Base-by-base conservation (phyloP, 805 yeast species). In the Ogataea kodamae region DNA sequence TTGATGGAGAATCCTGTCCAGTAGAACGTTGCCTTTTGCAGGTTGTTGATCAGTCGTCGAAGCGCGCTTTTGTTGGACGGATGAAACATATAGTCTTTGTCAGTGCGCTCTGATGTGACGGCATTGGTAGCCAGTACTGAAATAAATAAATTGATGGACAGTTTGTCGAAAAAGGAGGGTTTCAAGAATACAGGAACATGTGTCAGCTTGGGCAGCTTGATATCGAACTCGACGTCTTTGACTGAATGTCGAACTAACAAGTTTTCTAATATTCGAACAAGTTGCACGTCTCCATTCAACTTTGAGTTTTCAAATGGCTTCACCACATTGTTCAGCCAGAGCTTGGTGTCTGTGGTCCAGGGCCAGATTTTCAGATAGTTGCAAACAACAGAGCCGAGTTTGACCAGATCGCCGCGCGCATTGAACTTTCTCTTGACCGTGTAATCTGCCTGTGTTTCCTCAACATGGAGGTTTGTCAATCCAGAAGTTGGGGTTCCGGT, bases 401-500 rank as follows among this genome's bases (percentile, higher is more conserved):
- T 71, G 7, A 49, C 33, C 29, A 80, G 50, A 50, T 80, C 88
- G 20, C 70, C 74, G 24, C 58, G 59, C 5, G 73, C 74, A 46
- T 70, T 68, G 50, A 75, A 78, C 16, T 56, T 62, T 33, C 65
- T 65, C 40, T 68, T 72, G 3, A 78, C 68, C 0, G 67, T 60
- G 46, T 76, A 76, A 18, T 55, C 60, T 19, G 46, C 50, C 8
- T 45, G 37, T 10, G 55, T 61, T 32, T 59, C 56, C 34, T 57
- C 61, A 41, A 78, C 69, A 42, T 75, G 72, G 6, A 77, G 50
- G 26, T 67, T 68, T 0, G 87, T 78, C 33, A 81, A 58, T 0
- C 89, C 89, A 0, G 82, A 69, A 0, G 87, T 80, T 4, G 88
- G 88, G 0, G 89, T 81, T 18, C 89, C 88, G 0, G 83, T 76